A percentile compares a stretch with the other conserved stretches of the same genome.
Conservation (phyloP, 495 filamentous ascomycete genomes). For the Filosporella fistucella region DNA sequence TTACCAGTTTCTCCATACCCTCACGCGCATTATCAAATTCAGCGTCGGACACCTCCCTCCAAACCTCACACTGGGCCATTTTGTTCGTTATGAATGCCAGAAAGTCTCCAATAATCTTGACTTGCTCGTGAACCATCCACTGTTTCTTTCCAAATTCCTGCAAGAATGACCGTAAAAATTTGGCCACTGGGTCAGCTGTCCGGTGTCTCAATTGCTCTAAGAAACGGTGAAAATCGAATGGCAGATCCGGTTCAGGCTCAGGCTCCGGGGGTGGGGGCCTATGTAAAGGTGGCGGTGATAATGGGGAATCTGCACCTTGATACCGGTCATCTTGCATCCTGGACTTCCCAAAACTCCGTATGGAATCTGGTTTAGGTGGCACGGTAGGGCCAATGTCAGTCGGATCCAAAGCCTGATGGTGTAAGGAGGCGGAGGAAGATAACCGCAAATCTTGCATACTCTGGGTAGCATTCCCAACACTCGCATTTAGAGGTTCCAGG, state of each 20-base stretch:
- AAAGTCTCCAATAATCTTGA: slow-evolving; percentile 97
- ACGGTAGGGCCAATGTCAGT: slow-evolving; percentile 46
- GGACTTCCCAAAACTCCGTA: slow-evolving; percentile 26
- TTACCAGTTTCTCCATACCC: slow-evolving; percentile 99
- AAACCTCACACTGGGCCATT: slow-evolving; percentile 98
- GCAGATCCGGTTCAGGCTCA: slow-evolving; percentile 81
- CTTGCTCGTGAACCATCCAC: slow-evolving; percentile 99
- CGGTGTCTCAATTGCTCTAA: slow-evolving; percentile 91
- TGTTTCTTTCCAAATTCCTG: slow-evolving; percentile 95
- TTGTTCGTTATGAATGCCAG: slow-evolving; percentile 97
- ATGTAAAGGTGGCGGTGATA: slow-evolving; percentile 53
- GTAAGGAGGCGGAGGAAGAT: slow-evolving; percentile 30
- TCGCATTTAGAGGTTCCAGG: slow-evolving; percentile 61
- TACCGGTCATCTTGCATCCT: slow-evolving; percentile 32
- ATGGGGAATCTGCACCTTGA: slow-evolving; percentile 31
- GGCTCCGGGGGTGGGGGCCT: slow-evolving; percentile 77
- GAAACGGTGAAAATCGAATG: slow-evolving; percentile 98
- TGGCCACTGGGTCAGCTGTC: slow-evolving; percentile 93
- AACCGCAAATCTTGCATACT: slow-evolving; percentile 40
- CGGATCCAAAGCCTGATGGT: slow-evolving; percentile 25
- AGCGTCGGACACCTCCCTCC: slow-evolving; percentile 90
- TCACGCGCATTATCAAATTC: slow-evolving; percentile 98
- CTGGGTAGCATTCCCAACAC: slow-evolving; percentile 37
- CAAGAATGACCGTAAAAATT: slow-evolving; percentile 91
- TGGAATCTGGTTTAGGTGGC: slow-evolving; percentile 43